A percentile compares a stretch with the other conserved stretches of the same genome.
Evolutionary conservation across 306 rosid species (phyloP).

Genomic region (Begonia masoniana): DNA sequence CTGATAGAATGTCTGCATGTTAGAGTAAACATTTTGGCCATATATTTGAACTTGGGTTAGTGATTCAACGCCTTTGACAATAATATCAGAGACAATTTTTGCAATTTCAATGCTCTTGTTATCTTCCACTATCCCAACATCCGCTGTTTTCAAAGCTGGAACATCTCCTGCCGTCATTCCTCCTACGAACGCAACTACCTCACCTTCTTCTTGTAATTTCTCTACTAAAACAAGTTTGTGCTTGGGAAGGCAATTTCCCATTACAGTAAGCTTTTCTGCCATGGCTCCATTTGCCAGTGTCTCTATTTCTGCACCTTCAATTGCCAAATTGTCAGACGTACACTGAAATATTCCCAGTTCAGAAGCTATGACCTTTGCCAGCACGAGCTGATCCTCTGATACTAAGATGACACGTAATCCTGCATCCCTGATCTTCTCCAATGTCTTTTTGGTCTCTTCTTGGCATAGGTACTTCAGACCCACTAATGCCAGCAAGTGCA

Average conservation of each 20-base stretch:
- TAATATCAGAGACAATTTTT: constrained; percentile 16
- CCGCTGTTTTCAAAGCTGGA: constrained; percentile 31
- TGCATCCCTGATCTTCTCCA: constrained; percentile 13
- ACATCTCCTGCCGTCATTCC: constrained; percentile 18
- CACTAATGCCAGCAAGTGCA: constrained; percentile 33
- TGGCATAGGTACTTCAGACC: constrained; percentile 25
- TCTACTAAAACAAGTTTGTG: constrained; percentile 32
- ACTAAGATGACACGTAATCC: constrained; percentile 29
- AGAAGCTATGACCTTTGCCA: constrained; percentile 20
- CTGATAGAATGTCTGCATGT: constrained; percentile 46
- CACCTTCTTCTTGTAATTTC: constrained; percentile 17
- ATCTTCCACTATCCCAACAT: constrained; percentile 25
- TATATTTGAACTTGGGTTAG: constrained; percentile 11
- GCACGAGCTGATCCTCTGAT: constrained; percentile 37
- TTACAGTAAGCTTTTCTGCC: constrained; percentile 13
- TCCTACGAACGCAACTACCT: constrained; percentile 39
- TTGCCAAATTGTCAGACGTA: not conserved
- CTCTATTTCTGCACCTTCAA: constrained; percentile 22
- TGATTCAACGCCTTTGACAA: constrained; percentile 9
- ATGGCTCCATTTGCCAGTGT: constrained; percentile 2
- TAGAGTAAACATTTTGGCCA: constrained; percentile 27
- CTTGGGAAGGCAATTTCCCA: constrained; percentile 29
- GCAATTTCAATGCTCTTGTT: constrained; percentile 10
- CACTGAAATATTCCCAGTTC: constrained; percentile 9
- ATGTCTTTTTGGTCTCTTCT: constrained; percentile 9